Base-by-base conservation (phyloP, 371 early-diverging fungal genomes). In the Mucor saturninus region DNA sequence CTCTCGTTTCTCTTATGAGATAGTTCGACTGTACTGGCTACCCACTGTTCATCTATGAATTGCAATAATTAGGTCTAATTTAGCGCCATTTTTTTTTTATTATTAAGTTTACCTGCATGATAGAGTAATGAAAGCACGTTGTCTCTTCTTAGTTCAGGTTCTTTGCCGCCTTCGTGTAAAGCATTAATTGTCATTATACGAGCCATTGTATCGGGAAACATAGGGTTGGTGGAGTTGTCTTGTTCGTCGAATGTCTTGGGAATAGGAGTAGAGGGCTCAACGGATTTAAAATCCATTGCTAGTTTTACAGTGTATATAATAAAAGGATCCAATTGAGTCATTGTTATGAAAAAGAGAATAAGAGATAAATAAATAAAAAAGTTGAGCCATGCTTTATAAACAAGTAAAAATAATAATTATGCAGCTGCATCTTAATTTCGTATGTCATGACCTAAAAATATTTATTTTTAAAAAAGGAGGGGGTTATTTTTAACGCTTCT, bases 71-170 rank as follows among this genome's bases (percentile, higher is more conserved):
- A 42, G 8, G 38, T 15, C 39, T 35, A 46, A 29, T 32, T 32
- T 50, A 45, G 13, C 30, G 0, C 54, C 4, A 3, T 28, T 46
- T 56, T 31, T 9, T 52, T 56, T 9, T 29, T 45, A 26, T 54
- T 60, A 38, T 8, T 14, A 29, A 11, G n/a, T 53, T 56, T 69
- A 70, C 74, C 74, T 7, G 74, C 74, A 62, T 74, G 68, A 56
- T 67, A 74, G 6, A 74, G 42, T 10, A 74, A 40, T 11, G 71
- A 70, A 10, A 74, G 43, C 5, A 74, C 30, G 26, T 74, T 64
- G 9, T 59, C 68, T 45, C 43, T 54, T 37, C 35, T 54, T n/a
- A 67, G 21, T 49, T 50, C 48, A 3, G 68, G 68, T 6, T 31
- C 60, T 32, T 30, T 59, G n/a, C 60, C 65, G n/a, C 43, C 13